Evolutionary conservation across 257 asterid species (phyloP).

Genomic region (Nicotiana tomentosiformis): DNA sequence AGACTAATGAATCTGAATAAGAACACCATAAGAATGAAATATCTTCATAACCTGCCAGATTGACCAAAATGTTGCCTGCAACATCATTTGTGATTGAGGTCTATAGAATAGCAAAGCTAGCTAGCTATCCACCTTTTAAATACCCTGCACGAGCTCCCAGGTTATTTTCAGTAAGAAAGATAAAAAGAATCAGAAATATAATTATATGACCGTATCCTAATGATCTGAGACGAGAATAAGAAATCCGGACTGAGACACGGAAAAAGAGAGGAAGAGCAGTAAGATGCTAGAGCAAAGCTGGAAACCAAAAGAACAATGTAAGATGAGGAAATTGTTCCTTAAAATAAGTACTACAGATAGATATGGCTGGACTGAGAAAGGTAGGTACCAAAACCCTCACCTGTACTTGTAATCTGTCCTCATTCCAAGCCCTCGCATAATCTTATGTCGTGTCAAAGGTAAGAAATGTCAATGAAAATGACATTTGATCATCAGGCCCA

Average conservation of each 20-base stretch:
- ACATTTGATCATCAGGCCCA: constrained; percentile 3
- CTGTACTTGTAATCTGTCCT: constrained; percentile 4
- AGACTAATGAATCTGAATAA: not conserved
- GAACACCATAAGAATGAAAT: constrained; percentile 7
- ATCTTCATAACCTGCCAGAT: constrained; percentile 8
- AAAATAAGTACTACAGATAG: not conserved
- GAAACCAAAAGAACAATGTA: constrained; percentile 8
- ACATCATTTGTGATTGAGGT: constrained; percentile 3
- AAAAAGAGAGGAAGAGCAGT: not conserved
- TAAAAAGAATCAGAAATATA: constrained; percentile 1
- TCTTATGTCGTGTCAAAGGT: not conserved
- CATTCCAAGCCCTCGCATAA: constrained; percentile 11
- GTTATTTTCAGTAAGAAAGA: constrained; percentile 3
- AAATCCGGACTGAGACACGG: not conserved
- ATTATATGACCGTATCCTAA: not conserved
- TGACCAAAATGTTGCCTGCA: constrained; percentile 6
- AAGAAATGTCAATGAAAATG: not conserved
- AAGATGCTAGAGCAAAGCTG: constrained; percentile 7
- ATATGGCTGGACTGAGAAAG: constrained; percentile 1
- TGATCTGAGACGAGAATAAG: constrained; percentile 4
- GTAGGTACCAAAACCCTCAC: constrained; percentile 7
- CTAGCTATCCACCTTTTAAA: constrained; percentile 4
- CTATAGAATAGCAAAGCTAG: constrained; percentile 6
- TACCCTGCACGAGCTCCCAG: constrained; percentile 11
- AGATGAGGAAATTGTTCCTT: constrained; percentile 2